Evolutionary conservation across 192 early-diverging fungal genomes (phyloP), one percentile per base, ranked within the genome.

Genomic region (Coemansia sp.): DNA sequence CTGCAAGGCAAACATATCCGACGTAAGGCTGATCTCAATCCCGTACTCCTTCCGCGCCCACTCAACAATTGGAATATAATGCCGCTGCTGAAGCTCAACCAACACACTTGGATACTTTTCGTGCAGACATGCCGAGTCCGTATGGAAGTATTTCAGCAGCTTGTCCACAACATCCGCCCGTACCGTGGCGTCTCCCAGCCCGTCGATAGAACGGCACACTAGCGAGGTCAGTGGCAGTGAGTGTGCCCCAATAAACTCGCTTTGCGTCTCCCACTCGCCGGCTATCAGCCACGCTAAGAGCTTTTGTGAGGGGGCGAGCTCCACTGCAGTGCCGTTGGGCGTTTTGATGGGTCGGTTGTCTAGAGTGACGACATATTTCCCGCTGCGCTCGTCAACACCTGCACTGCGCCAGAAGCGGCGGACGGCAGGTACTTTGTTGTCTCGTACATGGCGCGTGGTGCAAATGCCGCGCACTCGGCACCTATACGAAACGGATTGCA

Each of bases 181-280:
- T 22, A 84, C 82, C 20, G 83, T 68, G 11, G 82, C 49, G 61
- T 88, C 86, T 44, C 74, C 65, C 38, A 94, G 86, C 0, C 86
- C 88, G 68, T 96, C 94, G 39, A 95, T 88, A 0, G 94, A 88
- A 34, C 95, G 87, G 53, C 89, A 86, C 4, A 96, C 84, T n/a
- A 98, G 82, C 5, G 94, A 96, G 0, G 97, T 98, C 86, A 99
- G 85, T 3, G 94, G 94, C 15, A 99, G 83, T 10, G 95, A 89
- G 70, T 94, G 93, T 1, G 89, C 78, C 73, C 94, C 94, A 12
- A 97, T 71, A 35, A 91, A 67, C 43, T 86, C 84, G 37, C 86
- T 88, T 76, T 95, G 94, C 61, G 89, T 83, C 74, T 99, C 94
- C 97, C 97, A 99, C 76, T 99, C 97, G 10, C 86, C 94, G 8